These are phyloP conservation scores for Narthecium ossifragum DNA, from an alignment of 106 monocot species.

Conservation along the genomic window DNA sequence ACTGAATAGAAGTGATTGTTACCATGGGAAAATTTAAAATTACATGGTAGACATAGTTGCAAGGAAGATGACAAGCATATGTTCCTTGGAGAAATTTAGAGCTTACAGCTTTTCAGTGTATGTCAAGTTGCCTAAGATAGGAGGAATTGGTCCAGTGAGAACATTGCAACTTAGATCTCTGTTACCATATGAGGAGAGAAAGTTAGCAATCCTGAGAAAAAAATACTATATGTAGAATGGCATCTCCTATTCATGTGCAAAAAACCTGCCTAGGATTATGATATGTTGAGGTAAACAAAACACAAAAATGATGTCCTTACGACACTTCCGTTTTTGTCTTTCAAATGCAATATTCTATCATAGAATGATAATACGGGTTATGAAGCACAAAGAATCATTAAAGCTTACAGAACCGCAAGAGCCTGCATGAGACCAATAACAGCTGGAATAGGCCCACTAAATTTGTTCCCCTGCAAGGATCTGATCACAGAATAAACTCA, in stretches of 20 bases:
- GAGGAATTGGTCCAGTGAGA: slow-evolving; percentile 68
- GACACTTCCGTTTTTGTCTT: too few species aligned
- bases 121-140: slow-evolving; percentile 90
- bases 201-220: too few species aligned
- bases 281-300: too few species aligned
- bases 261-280: too few species aligned
- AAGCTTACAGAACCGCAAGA: slow-evolving; percentile 82
- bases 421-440: slow-evolving; percentile 99
- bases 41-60: not conserved
- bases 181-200: too few species aligned
- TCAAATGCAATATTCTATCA: too few species aligned
- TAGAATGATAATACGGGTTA: too few species aligned
- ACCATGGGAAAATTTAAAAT: not conserved
- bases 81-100: too few species aligned
- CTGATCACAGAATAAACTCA: slow-evolving; percentile 37
- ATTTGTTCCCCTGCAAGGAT: slow-evolving; percentile 91
- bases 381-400: too few species aligned
- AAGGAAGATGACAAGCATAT: not conserved
- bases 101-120: slow-evolving; percentile 97
- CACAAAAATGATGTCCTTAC: too few species aligned
- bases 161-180: slow-evolving; percentile 90
- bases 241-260: too few species aligned
- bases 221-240: too few species aligned
- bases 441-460: slow-evolving; percentile 74
- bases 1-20: not conserved